Evolutionary conservation across 306 rosid genomes (phyloP), one percentile per base, ranked within the genome.

Genomic region (Abrus precatorius): DNA sequence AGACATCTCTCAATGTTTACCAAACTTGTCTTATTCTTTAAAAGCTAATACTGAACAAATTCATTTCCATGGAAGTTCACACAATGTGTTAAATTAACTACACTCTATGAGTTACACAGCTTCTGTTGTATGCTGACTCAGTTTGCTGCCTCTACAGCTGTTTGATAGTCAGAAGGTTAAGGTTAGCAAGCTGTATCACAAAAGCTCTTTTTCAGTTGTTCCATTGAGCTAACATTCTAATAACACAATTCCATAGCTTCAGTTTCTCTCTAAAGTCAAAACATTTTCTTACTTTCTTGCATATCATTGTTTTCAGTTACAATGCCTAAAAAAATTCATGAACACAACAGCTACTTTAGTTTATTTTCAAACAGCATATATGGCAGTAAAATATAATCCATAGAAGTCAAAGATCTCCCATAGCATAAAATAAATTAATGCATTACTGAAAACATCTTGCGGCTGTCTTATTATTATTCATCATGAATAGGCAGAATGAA

Each of bases 371-470:
- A 50, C 36, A 1, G 20, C 14, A 55, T 55, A 55, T 11, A 57
- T 59, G 45, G 28, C 27, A 7, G 63, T 9, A 41, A 56, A 56
- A 47, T 33, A 49, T 69, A 60, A 60, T 43, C 56, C 34, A 70
- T 6, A 56, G 43, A 79, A 60, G 72, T 27, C 34, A 60, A 71
- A 38, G 28, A 62, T 12, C 55, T 60, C 48, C 38, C n/a, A 30
- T 5, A 27, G 73, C 13, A 43, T 28, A 45, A 71, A 33, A 60
- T 48, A 38, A 71, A 48, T 61, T 61, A 2, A 13, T 29, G 28
- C 36, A 59, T 30, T 45, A 32, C 12, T 33, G 43, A 10, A 27
- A 54, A 8, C 20, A 30, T 53, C 56, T 52, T 53, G 36, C 61
- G 6, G 30, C 30, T 38, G 14, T 38, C 50, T 62, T 33, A 34